These are phyloP conservation scores for Lepiota venenata DNA, from an alignment of 768 basidiomycete genomes.

Conservation along the genomic window DNA sequence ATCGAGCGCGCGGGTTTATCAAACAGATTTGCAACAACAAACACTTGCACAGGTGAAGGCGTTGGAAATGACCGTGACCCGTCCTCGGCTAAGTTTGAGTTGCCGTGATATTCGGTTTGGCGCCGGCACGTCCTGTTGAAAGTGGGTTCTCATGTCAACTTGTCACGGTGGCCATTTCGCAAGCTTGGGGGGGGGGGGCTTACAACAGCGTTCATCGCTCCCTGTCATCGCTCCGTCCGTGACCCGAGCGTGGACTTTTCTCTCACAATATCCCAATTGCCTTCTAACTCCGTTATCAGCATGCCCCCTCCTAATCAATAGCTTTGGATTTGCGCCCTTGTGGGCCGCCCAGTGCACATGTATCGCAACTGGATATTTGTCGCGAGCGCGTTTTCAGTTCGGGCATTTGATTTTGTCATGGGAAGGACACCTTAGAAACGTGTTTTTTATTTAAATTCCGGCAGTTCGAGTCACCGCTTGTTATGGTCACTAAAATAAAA, in stretches of 20 bases:
- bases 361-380: no score
- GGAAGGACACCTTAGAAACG: no score
- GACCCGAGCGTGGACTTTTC: background rate
- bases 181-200: background rate
- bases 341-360: no score
- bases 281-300: conserved; percentile 12
- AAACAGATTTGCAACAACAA: background rate
- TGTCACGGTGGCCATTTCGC: conserved; percentile 2
- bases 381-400: no score
- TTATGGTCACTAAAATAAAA: background rate
- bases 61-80: background rate
- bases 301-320: no score
- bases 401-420: no score
- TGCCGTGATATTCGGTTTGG: background rate
- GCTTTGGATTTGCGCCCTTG: no score
- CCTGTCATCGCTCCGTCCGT: background rate
- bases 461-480: background rate
- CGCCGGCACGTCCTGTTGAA: background rate
- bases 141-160: conserved; percentile 6
- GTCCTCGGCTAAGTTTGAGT: conserved; percentile 7
- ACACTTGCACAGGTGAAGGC: background rate
- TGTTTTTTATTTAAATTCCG: no score
- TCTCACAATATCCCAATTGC: background rate
- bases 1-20: no score
- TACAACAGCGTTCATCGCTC: background rate